Conservation (phyloP, 2,329 filamentous ascomycete species). For the Fusarium temperatum region DNA sequence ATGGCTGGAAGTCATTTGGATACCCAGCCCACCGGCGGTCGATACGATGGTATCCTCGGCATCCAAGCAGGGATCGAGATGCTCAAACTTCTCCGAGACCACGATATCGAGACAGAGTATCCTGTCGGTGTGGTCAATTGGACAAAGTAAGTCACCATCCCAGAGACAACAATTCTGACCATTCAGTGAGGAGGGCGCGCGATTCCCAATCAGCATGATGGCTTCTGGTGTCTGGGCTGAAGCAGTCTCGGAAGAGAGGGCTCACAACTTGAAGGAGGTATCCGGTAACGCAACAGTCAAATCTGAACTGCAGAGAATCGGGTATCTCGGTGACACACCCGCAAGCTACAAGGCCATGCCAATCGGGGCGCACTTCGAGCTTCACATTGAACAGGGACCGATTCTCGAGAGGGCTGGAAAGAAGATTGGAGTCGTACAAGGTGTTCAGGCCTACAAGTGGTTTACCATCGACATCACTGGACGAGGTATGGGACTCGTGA, state of each 20-base stretch:
- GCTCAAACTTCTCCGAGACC: constrained; percentile 72
- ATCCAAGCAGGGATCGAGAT: constrained; percentile 78
- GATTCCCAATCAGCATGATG: constrained; percentile 80
- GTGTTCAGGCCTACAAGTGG: constrained; percentile 43
- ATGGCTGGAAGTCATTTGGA: constrained; percentile 76
- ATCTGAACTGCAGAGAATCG: constrained; percentile 72
- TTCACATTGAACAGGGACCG: constrained; percentile 79
- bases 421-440: constrained; percentile 32
- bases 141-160: constrained; percentile 65
- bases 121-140: constrained; percentile 80
- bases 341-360: constrained; percentile 50
- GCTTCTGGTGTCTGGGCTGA: constrained; percentile 81
- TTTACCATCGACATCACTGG: constrained; percentile 39
- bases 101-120: constrained; percentile 72
- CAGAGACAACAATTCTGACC: not conserved
- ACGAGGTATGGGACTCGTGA: constrained; percentile 11
- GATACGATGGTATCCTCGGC: constrained; percentile 82
- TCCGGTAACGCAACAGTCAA: constrained; percentile 40
- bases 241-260: constrained; percentile 67
- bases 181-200: constrained; percentile 78
- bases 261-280: constrained; percentile 71
- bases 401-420: constrained; percentile 27
- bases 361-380: constrained; percentile 80
- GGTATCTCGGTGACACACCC: constrained; percentile 67
- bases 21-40: constrained; percentile 70